A percentile compares a stretch with the other conserved stretches of the same genome.
Evolutionary conservation across 2,329 filamentous ascomycete species (phyloP).

Genomic region (Epichloe coenophiala): DNA sequence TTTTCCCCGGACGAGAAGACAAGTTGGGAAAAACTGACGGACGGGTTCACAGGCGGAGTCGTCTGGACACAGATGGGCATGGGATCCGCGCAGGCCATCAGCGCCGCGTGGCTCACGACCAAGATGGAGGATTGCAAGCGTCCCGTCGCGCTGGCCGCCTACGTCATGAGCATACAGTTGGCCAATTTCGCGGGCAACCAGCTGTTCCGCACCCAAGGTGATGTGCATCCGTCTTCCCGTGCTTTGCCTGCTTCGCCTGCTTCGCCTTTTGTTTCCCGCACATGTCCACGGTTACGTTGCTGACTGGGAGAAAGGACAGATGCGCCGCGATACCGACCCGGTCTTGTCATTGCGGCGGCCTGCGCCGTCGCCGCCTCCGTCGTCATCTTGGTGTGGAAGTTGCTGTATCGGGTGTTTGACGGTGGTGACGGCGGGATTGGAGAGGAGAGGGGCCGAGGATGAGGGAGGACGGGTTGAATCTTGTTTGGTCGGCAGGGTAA

Average conservation of each 20-base stretch:
- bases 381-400: conserved; percentile 16
- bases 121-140: conserved; percentile 18
- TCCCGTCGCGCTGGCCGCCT: conserved; percentile 16
- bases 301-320: conserved; percentile 5
- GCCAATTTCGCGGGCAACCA: conserved; percentile 18
- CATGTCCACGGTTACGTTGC: too few species aligned
- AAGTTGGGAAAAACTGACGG: too few species aligned
- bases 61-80: conserved; percentile 20
- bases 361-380: conserved; percentile 14
- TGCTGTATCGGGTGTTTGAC: conserved; percentile 16
- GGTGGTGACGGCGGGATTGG: conserved; percentile 14
- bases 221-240: too few species aligned
- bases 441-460: background rate
- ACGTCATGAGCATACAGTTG: conserved; percentile 19
- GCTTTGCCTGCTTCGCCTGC: too few species aligned
- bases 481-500: too few species aligned
- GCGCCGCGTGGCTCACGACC: conserved; percentile 16
- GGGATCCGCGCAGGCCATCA: conserved; percentile 18
- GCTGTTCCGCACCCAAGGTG: conserved; percentile 14
- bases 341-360: conserved; percentile 12
- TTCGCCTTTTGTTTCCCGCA: too few species aligned
- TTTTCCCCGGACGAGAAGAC: too few species aligned
- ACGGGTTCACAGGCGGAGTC: conserved; percentile 13
- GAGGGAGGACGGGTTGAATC: too few species aligned
- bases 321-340: conserved; percentile 14